A percentile compares a stretch with the other conserved stretches of the same genome.
These are phyloP conservation scores for Neurospora sp. DNA, from an alignment of 2,329 filamentous ascomycete species.

Conservation along the genomic window DNA sequence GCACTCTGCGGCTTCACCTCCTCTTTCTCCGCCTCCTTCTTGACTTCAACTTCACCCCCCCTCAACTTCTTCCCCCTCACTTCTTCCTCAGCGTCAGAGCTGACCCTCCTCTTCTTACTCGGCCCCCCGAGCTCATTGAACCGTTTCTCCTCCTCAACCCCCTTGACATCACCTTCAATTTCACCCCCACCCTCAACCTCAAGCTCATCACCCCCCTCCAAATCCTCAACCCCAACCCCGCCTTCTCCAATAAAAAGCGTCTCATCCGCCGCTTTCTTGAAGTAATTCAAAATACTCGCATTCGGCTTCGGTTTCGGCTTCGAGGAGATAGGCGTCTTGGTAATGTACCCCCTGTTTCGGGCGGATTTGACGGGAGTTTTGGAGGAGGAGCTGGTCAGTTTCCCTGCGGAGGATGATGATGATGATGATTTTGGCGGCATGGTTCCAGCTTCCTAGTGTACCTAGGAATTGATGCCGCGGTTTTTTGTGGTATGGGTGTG, in stretches of 20 bases:
- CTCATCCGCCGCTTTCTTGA: constrained; percentile 56
- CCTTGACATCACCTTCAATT: constrained; percentile 3
- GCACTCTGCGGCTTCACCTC: not conserved
- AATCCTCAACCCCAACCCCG: not conserved
- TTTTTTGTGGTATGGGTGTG: not conserved
- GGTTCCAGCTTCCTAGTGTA: not conserved
- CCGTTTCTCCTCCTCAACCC: constrained; percentile 16
- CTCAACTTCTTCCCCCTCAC: constrained; percentile 10
- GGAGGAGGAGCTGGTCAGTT: not conserved
- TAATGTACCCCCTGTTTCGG: constrained; percentile 2
- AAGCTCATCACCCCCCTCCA: not conserved
- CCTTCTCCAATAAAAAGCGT: constrained; percentile 39
- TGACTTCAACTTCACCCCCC: constrained; percentile 1
- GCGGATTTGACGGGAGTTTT: constrained; percentile 4
- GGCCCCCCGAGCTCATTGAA: constrained; percentile 29
- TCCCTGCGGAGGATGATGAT: not conserved
- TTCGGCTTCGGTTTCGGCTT: constrained; percentile 33
- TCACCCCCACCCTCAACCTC: constrained; percentile 4
- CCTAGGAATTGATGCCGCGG: not conserved
- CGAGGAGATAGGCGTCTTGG: constrained; percentile 3
- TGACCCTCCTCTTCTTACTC: constrained; percentile 34
- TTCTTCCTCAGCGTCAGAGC: constrained; percentile 14
- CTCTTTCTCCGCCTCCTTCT: constrained; percentile 9
- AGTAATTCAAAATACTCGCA: constrained; percentile 62
- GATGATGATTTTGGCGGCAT: not conserved